Conservation (phyloP, 164 flowering plant species). For the Berberis vulgaris region DNA sequence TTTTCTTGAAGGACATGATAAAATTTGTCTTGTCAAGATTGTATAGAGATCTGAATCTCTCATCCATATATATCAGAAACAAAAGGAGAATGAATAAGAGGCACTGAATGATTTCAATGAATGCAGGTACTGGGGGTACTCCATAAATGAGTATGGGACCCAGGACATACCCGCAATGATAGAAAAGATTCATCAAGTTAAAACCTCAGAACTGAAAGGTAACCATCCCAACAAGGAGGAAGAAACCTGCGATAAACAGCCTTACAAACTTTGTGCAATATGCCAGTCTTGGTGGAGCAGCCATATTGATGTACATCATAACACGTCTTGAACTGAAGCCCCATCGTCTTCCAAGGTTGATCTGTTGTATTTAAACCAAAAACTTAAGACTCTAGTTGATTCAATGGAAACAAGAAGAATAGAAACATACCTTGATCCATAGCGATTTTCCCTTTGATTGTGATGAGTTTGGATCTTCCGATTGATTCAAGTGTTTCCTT, state of each 20-base stretch:
- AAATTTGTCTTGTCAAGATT: too few relatives aligned
- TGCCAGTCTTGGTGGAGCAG: constrained; percentile 98
- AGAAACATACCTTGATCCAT: too few relatives aligned
- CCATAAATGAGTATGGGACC: constrained; percentile 89
- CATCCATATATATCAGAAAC: too few relatives aligned
- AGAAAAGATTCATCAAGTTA: constrained; percentile 79
- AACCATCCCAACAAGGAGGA: constrained; percentile 28
- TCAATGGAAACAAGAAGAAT: too few relatives aligned
- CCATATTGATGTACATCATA: constrained; percentile 68
- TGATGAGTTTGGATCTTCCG: too few relatives aligned
- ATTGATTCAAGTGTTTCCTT: too few relatives aligned
- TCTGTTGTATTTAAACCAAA: too few relatives aligned
- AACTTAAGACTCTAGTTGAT: too few relatives aligned
- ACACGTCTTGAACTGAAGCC: constrained; percentile 72
- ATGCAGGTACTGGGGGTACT: constrained; percentile 88
- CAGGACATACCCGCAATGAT: constrained; percentile 89
- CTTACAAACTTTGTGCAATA: constrained; percentile 76
- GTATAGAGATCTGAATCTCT: too few relatives aligned
- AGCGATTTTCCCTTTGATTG: too few relatives aligned
- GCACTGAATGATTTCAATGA: background rate
- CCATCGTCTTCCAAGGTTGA: constrained; percentile 77
- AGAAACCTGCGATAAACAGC: constrained; percentile 48
- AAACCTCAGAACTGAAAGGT: constrained; percentile 54
- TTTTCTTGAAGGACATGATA: too few relatives aligned
- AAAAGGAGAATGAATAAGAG: background rate